Evolutionary conservation across 257 asterid species (phyloP).

Genomic region (Gentiana macrophylla): DNA sequence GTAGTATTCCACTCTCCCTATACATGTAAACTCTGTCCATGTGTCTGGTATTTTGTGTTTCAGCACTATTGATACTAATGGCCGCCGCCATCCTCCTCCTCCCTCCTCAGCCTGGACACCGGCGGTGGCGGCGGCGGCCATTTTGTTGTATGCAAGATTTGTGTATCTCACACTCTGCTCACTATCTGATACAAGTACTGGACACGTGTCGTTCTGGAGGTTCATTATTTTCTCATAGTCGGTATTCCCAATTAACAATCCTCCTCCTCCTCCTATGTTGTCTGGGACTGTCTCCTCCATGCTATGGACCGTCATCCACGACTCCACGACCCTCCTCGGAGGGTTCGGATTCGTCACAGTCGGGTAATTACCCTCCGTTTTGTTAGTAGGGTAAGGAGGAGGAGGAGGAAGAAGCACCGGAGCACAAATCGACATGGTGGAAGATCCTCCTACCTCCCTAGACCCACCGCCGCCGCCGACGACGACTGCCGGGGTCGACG

Average conservation of each 20-base stretch:
- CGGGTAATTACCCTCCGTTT: too few relatives aligned
- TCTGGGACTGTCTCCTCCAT: too few relatives aligned
- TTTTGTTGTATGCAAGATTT: constrained; percentile 48
- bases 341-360: too few relatives aligned
- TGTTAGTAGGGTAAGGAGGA: too few relatives aligned
- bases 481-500: too few relatives aligned
- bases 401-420: too few relatives aligned
- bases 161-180: constrained; percentile 44
- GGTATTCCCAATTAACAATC: constrained; percentile 20
- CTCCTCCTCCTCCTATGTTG: background rate
- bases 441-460: too few relatives aligned
- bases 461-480: too few relatives aligned
- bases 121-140: constrained; percentile 8
- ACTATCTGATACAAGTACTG: constrained; percentile 55
- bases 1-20: constrained; percentile 37
- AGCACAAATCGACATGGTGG: too few relatives aligned
- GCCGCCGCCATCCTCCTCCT: constrained; percentile 31
- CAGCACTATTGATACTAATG: constrained; percentile 37
- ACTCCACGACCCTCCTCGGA: too few relatives aligned
- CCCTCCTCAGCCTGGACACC: background rate
- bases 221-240: constrained; percentile 40
- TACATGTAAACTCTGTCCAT: constrained; percentile 52
- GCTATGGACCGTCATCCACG: too few relatives aligned
- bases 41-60: constrained; percentile 13
- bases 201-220: constrained; percentile 62